phyloP scores from a whole-genome alignment of 441 rosid species.

The Macaranga tanarius region DNA sequence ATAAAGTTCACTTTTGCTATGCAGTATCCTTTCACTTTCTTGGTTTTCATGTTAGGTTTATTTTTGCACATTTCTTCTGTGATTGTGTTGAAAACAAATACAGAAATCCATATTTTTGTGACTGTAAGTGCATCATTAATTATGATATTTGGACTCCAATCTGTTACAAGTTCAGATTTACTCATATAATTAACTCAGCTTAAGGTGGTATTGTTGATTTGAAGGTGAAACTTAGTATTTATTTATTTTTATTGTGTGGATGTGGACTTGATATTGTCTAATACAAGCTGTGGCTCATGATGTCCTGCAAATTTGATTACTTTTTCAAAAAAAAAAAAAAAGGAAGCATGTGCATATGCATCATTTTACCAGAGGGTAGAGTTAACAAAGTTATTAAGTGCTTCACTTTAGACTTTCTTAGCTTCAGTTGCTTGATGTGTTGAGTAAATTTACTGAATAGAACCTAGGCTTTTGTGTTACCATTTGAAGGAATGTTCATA shows the following conservation, averaged over 20 bases:
- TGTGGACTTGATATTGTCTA: neutral
- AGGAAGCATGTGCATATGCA: no score
- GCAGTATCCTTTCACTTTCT: neutral
- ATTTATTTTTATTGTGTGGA: neutral
- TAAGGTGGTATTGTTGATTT: neutral
- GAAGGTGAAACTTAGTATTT: constrained; percentile 3
- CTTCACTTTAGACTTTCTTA: neutral
- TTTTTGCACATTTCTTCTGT: neutral
- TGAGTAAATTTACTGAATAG: neutral
- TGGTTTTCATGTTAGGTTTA: neutral
- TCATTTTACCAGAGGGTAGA: neutral
- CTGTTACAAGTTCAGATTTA: neutral
- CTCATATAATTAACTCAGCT: neutral
- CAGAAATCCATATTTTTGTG: neutral
- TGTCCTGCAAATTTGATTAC: neutral
- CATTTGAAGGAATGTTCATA: no score
- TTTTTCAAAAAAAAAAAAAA: no score
- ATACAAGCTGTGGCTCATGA: neutral
- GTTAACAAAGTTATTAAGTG: neutral
- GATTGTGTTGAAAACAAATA: no score
- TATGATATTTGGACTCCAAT: neutral
- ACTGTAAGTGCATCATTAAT: neutral
- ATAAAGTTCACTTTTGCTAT: neutral
- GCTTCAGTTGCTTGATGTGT: neutral
- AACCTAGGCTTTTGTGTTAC: neutral